Evolutionary conservation across 306 rosid genomes (phyloP), one percentile per base, ranked within the genome.

Genomic region (Medicago lupulina): DNA sequence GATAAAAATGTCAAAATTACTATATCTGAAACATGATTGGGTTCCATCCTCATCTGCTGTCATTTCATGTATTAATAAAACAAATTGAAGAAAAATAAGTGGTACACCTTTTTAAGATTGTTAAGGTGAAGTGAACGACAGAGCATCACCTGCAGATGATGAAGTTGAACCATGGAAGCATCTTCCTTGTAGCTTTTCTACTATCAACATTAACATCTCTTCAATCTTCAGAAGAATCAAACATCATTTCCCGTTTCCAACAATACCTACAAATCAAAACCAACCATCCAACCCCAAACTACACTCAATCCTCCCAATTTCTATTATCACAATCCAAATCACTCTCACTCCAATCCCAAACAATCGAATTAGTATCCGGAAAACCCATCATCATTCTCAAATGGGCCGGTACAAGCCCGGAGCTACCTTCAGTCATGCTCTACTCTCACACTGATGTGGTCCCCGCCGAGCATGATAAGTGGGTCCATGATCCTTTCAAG

Each of bases 401-500:
- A 75, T 95, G 98, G 98, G 82, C 86, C 4, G 97, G 97, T 23
- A 68, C 91, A 5, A 79, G 81, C 16, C 92, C 93, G 4, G 7
- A 76, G 18, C 92, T 95, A 19, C 85, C 97, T 2, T 75, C 98
- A 8, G 71, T 95, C 60, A 92, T 95, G 23, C 96, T 95, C 71
- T 88, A 92, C 81, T 95, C 97, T 16, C 98, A 95, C 81, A 92
- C 95, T 31, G 97, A 95, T 31, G 97, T 95, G 36, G 97, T 95
- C 44, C 96, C 97, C 0, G 82, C 85, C 4, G 97, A 90, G 80
- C 82, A 69, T 12, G 67, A 81, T 18, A 92, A 94, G 61, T 94
- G 98, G 98, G 14, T 60, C 50, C 87, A 94, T 86, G 88, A 63
- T 28, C 98, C 97, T 6, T 92, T 92, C 76, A 23, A 60, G 12